Base-by-base conservation (phyloP, 2,329 filamentous ascomycete genomes). In the Phoma sp. region DNA sequence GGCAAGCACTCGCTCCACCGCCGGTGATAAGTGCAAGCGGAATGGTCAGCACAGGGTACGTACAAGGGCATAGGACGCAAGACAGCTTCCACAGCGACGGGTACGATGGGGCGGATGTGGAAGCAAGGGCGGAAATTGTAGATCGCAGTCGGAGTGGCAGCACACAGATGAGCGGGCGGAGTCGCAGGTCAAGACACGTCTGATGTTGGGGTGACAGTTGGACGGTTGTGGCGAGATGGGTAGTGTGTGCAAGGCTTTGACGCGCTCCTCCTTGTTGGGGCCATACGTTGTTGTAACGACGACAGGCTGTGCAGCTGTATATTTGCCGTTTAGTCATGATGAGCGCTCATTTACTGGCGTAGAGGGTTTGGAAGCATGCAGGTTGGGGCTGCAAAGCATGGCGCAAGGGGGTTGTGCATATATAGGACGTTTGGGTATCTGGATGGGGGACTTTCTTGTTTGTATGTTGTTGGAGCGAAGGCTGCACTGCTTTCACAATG, bases 41-140 rank as follows among this genome's bases (percentile, higher is more conserved):
- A 10, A 74, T 69, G 10, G 45, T 74, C 32, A 76, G 70, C 48
- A 76, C 73, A 4, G 74, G 74, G 5, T 74, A 69, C 32, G 74
- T 77, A 12, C 69, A 74, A 42, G 72, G 75, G 17, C 74, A 74
- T 48, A 57, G 73, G 42, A 74, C 72, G 1, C 65, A 71, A 20
- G 74, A 76, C 43, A 74, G 72, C 42, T 71, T 77, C 20, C 72
- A 72, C 21, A 68, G 63, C 6, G 68, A 74, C 17, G 60, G 58
- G 5, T 68, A 68, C 37, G 65, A 71, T 30, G 62, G 64, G 4
- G 62, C 67, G 12, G 65, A 57, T n/a, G 64, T 74, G 1, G 74
- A 74, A 43, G 66, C 72, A 3, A 63, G 66, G 10, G 74, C 72
- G 7, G 74, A 76, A 53, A 65, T 76, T 59, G 67, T 76, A 3